phyloP scores from a whole-genome alignment of 106 monocot species.

The Dendrobium huoshanense region DNA sequence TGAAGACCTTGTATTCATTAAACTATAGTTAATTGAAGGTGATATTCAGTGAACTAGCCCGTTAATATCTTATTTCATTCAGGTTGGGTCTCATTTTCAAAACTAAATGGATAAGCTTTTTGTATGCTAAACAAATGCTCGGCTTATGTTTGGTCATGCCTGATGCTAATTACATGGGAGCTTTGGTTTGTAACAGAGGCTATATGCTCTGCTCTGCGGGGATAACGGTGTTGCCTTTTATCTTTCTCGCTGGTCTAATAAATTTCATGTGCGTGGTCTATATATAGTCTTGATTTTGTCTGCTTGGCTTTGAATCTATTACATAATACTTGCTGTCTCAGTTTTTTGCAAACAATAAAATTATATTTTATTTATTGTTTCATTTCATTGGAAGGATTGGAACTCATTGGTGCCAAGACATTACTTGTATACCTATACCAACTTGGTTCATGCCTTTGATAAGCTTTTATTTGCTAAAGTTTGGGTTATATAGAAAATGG shows the following conservation, averaged over 20 bases:
- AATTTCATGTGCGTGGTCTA: too few relatives aligned
- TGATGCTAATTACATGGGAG: neutral
- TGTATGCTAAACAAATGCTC: neutral
- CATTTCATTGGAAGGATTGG: too few relatives aligned
- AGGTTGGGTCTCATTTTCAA: neutral
- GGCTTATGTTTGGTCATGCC: neutral
- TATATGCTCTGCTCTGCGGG: neutral
- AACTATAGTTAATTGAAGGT: neutral
- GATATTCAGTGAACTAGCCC: neutral
- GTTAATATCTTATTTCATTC: neutral
- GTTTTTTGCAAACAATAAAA: too few relatives aligned
- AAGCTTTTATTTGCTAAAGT: too few relatives aligned
- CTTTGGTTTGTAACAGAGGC: neutral
- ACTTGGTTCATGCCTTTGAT: too few relatives aligned
- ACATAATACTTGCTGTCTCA: too few relatives aligned
- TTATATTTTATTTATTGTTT: too few relatives aligned
- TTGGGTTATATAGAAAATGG: too few relatives aligned
- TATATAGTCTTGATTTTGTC: neutral
- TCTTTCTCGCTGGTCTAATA: too few relatives aligned
- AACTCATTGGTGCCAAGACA: too few relatives aligned
- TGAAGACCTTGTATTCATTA: neutral
- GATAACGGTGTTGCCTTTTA: neutral
- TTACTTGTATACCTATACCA: too few relatives aligned
- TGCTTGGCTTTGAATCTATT: too few relatives aligned
- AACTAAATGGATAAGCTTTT: neutral